Base-by-base conservation (phyloP, 2,329 filamentous ascomycete species). In the Penicillium polonicum region DNA sequence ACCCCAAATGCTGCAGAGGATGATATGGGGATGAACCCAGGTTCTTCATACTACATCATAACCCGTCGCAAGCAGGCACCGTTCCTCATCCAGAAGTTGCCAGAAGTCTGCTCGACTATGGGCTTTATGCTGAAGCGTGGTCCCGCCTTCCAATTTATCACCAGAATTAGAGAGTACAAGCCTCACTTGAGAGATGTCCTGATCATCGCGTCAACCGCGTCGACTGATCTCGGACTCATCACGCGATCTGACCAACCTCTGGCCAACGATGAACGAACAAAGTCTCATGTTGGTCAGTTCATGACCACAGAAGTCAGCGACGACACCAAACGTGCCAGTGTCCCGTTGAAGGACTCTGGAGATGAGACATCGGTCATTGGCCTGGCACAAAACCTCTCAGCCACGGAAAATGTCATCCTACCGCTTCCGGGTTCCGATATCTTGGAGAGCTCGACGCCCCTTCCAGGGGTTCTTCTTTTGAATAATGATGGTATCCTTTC, bases 401-500 rank as follows among this genome's bases (percentile, higher is more conserved):
- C 85, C 70, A 90, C 84, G 58, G 89, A 93, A 52, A 90, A 85
- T 65, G 89, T 96, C 2, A 81, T 85, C 61, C 87, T 88, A 63
- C 92, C 92, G 1, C 89, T 96, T 57, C 85, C 85, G 21, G 83
- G 85, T 1, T 88, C 94, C 61, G 88, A 96, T 68, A 85, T 95
- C 46, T 83, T 89, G 33, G 84, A 92, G 67, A 95, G 92, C 5
- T 83, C 88, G 0, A 87, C 85, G 1, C 93, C 94, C 13, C 76
- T 97, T 9, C 94, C 94, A 6, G 91, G 88, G 12, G 80, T 96
- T 42, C 88, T 94, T 82, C 83, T 91, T 31, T 79, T 99, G 17
- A 97, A 95, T 59, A 88, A 96, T 64, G 91, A 97, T 68, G 94
- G 94, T 62, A 78, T 96, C 10, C 79, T 99, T 17, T 86, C 85